Conservation (phyloP, 2,329 filamentous ascomycete genomes). For the Mycocentrospora acerina region DNA sequence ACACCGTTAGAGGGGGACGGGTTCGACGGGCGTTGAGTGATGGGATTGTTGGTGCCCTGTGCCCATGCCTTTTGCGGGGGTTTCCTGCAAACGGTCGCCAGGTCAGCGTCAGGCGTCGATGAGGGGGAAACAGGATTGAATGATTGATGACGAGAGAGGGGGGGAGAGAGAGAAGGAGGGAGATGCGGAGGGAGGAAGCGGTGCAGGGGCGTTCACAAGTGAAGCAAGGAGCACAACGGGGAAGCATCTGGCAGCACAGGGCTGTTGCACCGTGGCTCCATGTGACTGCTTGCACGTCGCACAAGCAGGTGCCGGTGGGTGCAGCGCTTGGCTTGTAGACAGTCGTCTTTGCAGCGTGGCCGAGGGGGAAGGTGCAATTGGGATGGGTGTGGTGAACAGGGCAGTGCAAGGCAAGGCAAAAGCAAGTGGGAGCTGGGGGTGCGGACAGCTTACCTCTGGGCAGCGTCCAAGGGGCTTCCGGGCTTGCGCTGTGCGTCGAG, state of each 20-base stretch:
- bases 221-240: slow-evolving; percentile 1
- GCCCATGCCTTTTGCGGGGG: slow-evolving; percentile 62
- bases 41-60: slow-evolving; percentile 58
- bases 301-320: slow-evolving; percentile 24
- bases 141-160: no score
- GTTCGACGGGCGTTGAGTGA: slow-evolving; percentile 57
- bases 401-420: slow-evolving; percentile 2
- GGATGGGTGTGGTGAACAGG: not conserved
- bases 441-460: slow-evolving; percentile 52
- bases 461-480: slow-evolving; percentile 56
- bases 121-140: no score
- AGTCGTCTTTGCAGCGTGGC: slow-evolving; percentile 24
- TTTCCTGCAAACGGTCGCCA: slow-evolving; percentile 42
- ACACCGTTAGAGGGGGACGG: slow-evolving; percentile 57
- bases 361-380: slow-evolving; percentile 1
- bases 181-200: slow-evolving; percentile 3
- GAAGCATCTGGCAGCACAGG: slow-evolving; percentile 12
- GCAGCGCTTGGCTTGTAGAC: slow-evolving; percentile 14
- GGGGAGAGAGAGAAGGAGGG: slow-evolving; percentile 1
- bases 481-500: slow-evolving; percentile 57
- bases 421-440: not conserved
- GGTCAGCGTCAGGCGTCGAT: slow-evolving; percentile 28
- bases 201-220: slow-evolving; percentile 5
- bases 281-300: slow-evolving; percentile 37
- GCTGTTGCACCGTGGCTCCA: slow-evolving; percentile 36